These are phyloP conservation scores for Cadophora sp. DNA, from an alignment of 2,329 filamentous ascomycete genomes.

Conservation along the genomic window DNA sequence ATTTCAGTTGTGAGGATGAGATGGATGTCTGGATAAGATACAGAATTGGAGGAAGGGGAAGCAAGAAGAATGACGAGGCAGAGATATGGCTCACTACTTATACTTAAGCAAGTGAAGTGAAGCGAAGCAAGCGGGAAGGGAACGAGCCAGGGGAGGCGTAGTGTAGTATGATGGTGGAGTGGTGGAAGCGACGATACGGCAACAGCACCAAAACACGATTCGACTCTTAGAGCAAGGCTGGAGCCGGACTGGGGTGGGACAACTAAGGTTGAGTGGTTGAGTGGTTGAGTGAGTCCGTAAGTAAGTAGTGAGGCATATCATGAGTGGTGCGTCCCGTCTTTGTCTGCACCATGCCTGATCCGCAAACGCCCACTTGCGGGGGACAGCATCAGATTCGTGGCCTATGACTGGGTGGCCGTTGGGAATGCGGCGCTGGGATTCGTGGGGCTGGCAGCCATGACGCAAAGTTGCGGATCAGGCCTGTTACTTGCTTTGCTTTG, in stretches of 20 bases:
- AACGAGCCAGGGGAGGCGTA: neutral
- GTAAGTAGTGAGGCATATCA: neutral
- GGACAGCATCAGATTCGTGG: neutral
- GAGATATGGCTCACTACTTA: constrained; percentile 23
- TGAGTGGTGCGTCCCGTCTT: neutral
- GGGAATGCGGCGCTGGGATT: neutral
- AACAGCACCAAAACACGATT: constrained; percentile 9
- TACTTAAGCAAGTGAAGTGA: constrained; percentile 14
- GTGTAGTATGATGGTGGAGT: constrained; percentile 9
- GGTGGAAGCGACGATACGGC: constrained; percentile 6
- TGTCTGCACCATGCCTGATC: constrained; percentile 1
- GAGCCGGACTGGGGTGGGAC: neutral
- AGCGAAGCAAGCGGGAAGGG: constrained; percentile 8
- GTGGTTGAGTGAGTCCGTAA: neutral
- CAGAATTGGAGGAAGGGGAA: neutral
- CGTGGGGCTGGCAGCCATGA: constrained; percentile 5
- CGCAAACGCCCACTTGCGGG: constrained; percentile 10
- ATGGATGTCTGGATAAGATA: neutral
- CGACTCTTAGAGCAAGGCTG: neutral
- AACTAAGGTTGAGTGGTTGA: neutral
- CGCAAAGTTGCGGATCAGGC: constrained; percentile 10
- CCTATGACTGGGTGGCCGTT: constrained; percentile 6
- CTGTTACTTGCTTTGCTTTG: neutral
- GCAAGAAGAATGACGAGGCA: neutral
- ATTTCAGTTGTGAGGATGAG: constrained; percentile 7